Conservation (phyloP, 176 grass and related monocot genomes). For the Aegilops tauschii region DNA sequence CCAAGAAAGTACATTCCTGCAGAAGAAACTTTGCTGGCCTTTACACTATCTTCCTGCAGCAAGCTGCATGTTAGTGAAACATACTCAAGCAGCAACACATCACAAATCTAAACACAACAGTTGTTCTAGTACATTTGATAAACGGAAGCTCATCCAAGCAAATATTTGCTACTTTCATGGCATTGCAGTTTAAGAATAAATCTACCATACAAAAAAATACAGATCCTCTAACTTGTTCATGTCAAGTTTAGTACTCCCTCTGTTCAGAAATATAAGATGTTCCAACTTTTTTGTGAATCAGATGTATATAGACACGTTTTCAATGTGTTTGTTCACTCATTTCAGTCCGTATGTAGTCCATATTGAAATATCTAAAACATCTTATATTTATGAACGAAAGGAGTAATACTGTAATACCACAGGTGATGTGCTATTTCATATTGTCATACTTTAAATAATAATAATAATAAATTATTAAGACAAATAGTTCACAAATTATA, state of each 20-base stretch:
- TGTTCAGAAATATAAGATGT: too few species aligned
- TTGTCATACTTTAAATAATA: not conserved
- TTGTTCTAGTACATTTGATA: slow-evolving; percentile 5
- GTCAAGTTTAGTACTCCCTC: not conserved
- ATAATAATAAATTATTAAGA: not conserved
- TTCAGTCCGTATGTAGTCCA: too few species aligned
- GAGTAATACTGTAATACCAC: not conserved
- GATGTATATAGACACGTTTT: too few species aligned
- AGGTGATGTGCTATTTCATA: not conserved
- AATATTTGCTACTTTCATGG: not conserved
- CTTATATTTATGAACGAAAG: too few species aligned
- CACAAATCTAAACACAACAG: not conserved
- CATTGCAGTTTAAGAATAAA: not conserved
- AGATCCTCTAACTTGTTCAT: not conserved
- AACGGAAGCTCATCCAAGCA: not conserved
- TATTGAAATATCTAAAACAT: too few species aligned
- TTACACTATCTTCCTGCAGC: slow-evolving; percentile 84
- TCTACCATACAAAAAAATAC: not conserved
- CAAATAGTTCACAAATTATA: not conserved
- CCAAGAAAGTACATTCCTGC: slow-evolving; percentile 93
- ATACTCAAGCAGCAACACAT: slow-evolving; percentile 17
- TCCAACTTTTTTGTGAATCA: too few species aligned
- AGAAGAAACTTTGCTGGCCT: slow-evolving; percentile 72
- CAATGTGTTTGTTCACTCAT: too few species aligned
- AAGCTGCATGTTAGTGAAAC: slow-evolving; percentile 19